Percentiles rank a stretch among this genome's conserved stretches.
Conservation (phyloP, 768 basidiomycete species). For the Leccinum uliginosum region DNA sequence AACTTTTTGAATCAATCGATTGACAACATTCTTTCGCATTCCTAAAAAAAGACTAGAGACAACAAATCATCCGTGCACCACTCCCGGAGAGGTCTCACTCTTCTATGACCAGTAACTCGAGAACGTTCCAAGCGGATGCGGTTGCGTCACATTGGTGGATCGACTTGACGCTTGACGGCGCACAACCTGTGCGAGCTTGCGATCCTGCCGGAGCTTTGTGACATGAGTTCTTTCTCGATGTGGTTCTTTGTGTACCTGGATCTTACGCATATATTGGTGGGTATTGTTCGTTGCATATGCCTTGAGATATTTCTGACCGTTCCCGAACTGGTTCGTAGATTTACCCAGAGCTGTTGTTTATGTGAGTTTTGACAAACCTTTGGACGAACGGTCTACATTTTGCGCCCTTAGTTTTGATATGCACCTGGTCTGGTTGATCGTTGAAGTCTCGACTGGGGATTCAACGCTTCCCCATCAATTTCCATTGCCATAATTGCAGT, state of each 20-base stretch:
- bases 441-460: conserved; percentile 44
- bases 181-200: conserved; percentile 66
- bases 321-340: conserved; percentile 32
- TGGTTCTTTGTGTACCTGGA: conserved; percentile 66
- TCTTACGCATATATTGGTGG: no score
- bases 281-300: conserved; percentile 1
- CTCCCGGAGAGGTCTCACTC: no score
- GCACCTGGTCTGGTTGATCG: no score
- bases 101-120: no score
- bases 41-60: conserved; percentile 23
- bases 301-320: conserved; percentile 4
- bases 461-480: conserved; percentile 53
- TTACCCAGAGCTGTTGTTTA: conserved; percentile 58
- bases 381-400: no score
- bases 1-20: conserved; percentile 67
- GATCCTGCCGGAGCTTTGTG: conserved; percentile 58
- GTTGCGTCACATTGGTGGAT: conserved; percentile 66
- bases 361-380: conserved; percentile 32
- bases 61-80: no score
- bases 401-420: no score
- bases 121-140: conserved; percentile 53
- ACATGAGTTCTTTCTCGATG: conserved; percentile 72
- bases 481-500: conserved; percentile 62
- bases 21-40: conserved; percentile 58
- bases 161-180: conserved; percentile 50